These are phyloP conservation scores for Magnaporthales sp. DNA, from an alignment of 2,329 filamentous ascomycete species.

Conservation along the genomic window DNA sequence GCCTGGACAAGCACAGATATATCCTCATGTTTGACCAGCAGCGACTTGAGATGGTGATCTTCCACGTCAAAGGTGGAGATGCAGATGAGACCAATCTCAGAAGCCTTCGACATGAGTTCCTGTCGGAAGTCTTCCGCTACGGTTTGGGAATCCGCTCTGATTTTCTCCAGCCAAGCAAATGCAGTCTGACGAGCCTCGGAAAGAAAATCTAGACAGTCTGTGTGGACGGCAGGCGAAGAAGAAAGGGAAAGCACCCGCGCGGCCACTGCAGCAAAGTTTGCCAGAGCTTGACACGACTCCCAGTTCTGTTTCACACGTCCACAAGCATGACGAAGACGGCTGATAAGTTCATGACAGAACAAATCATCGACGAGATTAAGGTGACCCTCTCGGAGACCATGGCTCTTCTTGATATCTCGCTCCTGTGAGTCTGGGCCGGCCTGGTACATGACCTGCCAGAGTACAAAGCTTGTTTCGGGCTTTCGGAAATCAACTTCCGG, in stretches of 20 bases:
- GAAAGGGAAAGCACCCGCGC: constrained; percentile 34
- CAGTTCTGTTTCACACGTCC: constrained; percentile 37
- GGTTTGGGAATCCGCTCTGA: constrained; percentile 19
- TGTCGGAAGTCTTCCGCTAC: constrained; percentile 18
- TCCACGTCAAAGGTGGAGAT: constrained; percentile 36
- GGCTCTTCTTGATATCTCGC: constrained; percentile 14
- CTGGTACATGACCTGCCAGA: constrained; percentile 41
- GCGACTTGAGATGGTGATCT: constrained; percentile 13
- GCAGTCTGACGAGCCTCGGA: constrained; percentile 20
- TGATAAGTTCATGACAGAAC: constrained; percentile 25
- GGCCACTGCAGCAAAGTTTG: constrained; percentile 27
- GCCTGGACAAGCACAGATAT: constrained; percentile 26
- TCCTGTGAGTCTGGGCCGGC: constrained; percentile 24
- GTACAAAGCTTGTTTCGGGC: constrained; percentile 33
- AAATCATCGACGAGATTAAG: constrained; percentile 20
- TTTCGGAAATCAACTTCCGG: constrained; percentile 42
- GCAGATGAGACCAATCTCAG: constrained; percentile 33
- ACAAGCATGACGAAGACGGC: constrained; percentile 20
- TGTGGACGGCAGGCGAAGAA: constrained; percentile 10
- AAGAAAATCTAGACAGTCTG: constrained; percentile 22
- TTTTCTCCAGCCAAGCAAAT: constrained; percentile 27
- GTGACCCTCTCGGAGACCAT: constrained; percentile 19
- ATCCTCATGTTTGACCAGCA: constrained; percentile 18
- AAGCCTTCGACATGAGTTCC: constrained; percentile 21
- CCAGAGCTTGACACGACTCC: constrained; percentile 27